These are phyloP conservation scores for Gaertneriomyces sp. DNA, from an alignment of 192 early-diverging fungal species.

Conservation along the genomic window DNA sequence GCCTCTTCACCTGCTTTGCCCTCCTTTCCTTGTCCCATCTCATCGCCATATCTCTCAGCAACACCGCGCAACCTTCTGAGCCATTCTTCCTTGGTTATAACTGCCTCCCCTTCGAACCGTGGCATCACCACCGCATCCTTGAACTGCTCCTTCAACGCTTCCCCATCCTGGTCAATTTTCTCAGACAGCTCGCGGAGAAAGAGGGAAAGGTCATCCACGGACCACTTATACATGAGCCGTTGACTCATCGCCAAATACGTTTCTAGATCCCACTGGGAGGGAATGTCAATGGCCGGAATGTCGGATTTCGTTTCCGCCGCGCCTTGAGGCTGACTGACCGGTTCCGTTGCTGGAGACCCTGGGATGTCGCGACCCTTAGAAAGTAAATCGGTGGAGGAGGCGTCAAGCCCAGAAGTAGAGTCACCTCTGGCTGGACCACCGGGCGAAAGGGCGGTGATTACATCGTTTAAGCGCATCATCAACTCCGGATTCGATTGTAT, in stretches of 20 bases:
- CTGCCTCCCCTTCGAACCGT: slow-evolving; percentile 17
- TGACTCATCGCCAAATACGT: slow-evolving; percentile 28
- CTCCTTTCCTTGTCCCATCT: slow-evolving; percentile 2
- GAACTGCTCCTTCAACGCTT: slow-evolving; percentile 27
- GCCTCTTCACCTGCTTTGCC: slow-evolving; percentile 11
- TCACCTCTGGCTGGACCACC: background rate
- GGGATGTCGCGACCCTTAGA: background rate
- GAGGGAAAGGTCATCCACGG: slow-evolving; percentile 35
- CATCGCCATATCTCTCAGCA: slow-evolving; percentile 6
- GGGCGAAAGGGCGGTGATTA: slow-evolving; percentile 13
- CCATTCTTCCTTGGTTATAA: slow-evolving; percentile 8
- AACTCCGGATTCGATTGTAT: slow-evolving; percentile 24
- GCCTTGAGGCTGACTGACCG: background rate
- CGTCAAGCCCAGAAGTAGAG: background rate
- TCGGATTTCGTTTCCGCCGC: slow-evolving; percentile 15
- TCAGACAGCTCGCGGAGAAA: slow-evolving; percentile 36
- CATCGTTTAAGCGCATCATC: slow-evolving; percentile 5
- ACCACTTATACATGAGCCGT: slow-evolving; percentile 32
- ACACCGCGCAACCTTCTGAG: slow-evolving; percentile 8
- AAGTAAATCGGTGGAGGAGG: background rate
- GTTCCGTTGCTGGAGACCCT: background rate
- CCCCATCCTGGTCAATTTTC: slow-evolving; percentile 28
- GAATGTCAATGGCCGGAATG: slow-evolving; percentile 17
- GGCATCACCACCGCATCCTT: slow-evolving; percentile 35
- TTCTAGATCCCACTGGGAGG: slow-evolving; percentile 6